Conservation (phyloP, 2,329 filamentous ascomycete genomes). For the Lachnellula suecica region DNA sequence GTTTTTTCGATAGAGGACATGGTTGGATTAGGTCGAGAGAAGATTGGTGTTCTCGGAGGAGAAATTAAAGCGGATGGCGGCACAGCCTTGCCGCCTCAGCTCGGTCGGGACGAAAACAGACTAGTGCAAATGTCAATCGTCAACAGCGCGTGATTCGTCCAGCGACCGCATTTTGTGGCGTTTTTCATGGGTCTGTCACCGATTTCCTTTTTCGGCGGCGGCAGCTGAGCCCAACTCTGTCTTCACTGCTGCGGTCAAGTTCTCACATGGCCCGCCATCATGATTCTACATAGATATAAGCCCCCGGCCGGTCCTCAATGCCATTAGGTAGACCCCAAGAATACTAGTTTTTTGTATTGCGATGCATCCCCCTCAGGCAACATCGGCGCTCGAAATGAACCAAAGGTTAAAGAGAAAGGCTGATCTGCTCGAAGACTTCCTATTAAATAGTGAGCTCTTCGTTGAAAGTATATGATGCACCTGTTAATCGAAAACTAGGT, state of each 20-base stretch:
- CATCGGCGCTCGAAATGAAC: neutral
- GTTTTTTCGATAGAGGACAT: neutral
- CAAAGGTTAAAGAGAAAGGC: neutral
- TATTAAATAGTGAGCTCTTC: neutral
- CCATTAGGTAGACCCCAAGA: neutral
- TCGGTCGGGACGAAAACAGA: neutral
- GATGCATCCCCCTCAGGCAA: neutral
- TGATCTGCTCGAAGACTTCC: neutral
- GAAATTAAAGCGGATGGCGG: neutral
- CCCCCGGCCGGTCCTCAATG: neutral
- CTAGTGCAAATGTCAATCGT: neutral
- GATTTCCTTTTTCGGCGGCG: neutral
- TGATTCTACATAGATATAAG: neutral
- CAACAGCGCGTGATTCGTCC: neutral
- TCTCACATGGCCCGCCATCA: neutral
- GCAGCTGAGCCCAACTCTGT: neutral
- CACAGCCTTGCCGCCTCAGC: neutral
- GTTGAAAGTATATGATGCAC: neutral
- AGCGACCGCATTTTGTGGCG: neutral
- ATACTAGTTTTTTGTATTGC: neutral
- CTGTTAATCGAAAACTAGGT: neutral
- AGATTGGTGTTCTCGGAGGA: neutral
- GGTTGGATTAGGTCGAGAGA: neutral
- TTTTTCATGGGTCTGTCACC: neutral
- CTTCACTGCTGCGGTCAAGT: neutral